These are phyloP conservation scores for Fusarium lateritium DNA, from an alignment of 2,329 filamentous ascomycete genomes.

Conservation along the genomic window DNA sequence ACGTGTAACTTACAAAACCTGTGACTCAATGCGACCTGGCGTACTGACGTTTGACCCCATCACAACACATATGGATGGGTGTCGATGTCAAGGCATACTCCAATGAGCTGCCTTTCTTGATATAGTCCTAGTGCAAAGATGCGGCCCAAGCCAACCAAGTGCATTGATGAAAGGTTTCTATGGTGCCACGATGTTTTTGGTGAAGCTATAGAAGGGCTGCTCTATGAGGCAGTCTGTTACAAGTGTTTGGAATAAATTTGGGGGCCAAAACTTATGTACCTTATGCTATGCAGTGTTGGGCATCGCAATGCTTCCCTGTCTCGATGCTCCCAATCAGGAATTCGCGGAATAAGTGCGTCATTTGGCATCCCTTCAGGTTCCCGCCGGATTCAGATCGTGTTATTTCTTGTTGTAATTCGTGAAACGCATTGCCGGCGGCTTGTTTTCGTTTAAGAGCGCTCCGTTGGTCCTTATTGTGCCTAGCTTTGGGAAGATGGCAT, in stretches of 20 bases:
- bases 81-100: neutral
- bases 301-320: conserved; percentile 68
- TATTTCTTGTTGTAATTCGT: neutral
- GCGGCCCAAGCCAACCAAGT: conserved; percentile 30
- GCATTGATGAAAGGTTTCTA: neutral
- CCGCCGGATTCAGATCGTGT: too few species aligned
- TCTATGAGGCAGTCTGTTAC: conserved; percentile 61
- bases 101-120: conserved; percentile 30
- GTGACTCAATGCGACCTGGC: neutral
- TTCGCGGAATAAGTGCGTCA: conserved; percentile 53
- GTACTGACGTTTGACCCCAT: neutral
- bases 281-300: conserved; percentile 68
- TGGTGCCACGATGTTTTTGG: conserved; percentile 59
- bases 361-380: neutral
- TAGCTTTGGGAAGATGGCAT: too few species aligned
- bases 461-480: too few species aligned
- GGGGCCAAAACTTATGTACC: conserved; percentile 23
- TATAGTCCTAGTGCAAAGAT: conserved; percentile 71
- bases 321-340: conserved; percentile 57
- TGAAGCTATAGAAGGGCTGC: neutral
- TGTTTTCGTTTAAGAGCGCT: too few species aligned
- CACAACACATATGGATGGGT: neutral
- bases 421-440: too few species aligned
- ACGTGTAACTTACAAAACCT: neutral
- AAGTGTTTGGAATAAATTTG: conserved; percentile 19